Evolutionary conservation across 2,329 filamentous ascomycete genomes (phyloP), one percentile per base, ranked within the genome.

Genomic region (Fusarium sp.): DNA sequence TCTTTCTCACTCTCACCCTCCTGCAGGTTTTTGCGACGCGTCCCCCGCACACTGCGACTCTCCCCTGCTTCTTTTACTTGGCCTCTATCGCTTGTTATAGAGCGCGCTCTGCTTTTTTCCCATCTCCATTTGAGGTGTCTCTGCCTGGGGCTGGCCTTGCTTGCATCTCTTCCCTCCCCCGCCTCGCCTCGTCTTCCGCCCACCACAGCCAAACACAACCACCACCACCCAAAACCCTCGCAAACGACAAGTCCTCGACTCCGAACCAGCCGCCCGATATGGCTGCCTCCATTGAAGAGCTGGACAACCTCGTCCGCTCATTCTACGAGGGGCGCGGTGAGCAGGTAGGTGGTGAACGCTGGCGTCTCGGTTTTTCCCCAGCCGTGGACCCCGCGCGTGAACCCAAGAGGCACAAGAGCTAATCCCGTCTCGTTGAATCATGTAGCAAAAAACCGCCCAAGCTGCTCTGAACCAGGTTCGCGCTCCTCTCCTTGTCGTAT

Each of bases 241-340:
- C 62, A 67, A 46, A 68, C 78, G 79, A 71, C 77, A 70, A 75
- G 65, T 68, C 65, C 69, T 67, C 53, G 72, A 73, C 68, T 59
- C 61, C 68, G 68, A 71, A 34, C 61, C 42, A 38, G 16, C 38
- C 59, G 53, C 64, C 60, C 74, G 83, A 79, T 81, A 90, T 90
- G 89, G 84, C 88, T 80, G 84, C 88, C 79, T 85, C 91, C 77
- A 95, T 99, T 82, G 89, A 91, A 81, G 96, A 99, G 89, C 90
- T 99, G 85, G 96, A 99, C 88, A 90, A 87, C 81, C 96, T 93
- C 74, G 95, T 98, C 86, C 94, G 92, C 81, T 90, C 93, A 84
- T 98, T 99, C 83, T 99, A 97, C 79, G 95, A 98, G 84, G 94
- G 94, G 80, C 92, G 95, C 81, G 96, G 96, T 76, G 93, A 97